Evolutionary conservation across 1,284 basidiomycete genomes (phyloP), one percentile per base, ranked within the genome.

Genomic region (Melampsora larici-populina): DNA sequence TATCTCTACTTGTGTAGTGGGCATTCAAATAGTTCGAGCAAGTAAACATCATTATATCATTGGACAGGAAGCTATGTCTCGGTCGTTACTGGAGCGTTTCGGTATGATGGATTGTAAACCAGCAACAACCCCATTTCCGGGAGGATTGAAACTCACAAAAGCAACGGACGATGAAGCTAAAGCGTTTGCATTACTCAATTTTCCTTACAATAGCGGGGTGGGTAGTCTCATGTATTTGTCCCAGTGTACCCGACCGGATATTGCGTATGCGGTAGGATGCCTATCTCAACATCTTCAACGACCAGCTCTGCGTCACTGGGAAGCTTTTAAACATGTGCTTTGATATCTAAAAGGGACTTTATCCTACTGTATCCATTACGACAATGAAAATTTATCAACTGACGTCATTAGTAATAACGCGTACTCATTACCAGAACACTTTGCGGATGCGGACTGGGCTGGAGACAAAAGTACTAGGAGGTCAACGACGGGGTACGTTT

Each of bases 401-500:
- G 36, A 36, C 9, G 36, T 36, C 36, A 36, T 36, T 4, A 36
- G 36, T 9, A 36, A 36, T 9, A 36, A 36, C 36, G 26, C 46
- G n/a, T 68, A 49, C 26, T 26, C 9, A 4, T 68, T 68, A 18
- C 66, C 66, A 46, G 11, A 24, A 6, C 26, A 29, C 40, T 67
- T 17, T 49, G 55, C 48, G 33, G 79, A 79, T 26, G 36, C 78
- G 13, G 76, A 78, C 40, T 79, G 70, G 69, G 79, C 78, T n/a
- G 79, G 66, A 46, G 67, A 72, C 49, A 17, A n/a, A 11, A 60
- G 26, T 3, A 51, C 70, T 6, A 21, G 79, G 9, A 63, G 69
- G 11, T 69, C 71, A 33, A 78, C 66, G 8, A 67, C 78, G 4
- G 78, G 78, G n/a, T n/a, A n/a, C n/a, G n/a, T n/a, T n/a, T n/a